Evolutionary conservation across 257 asterid species (phyloP).

Genomic region (Anisodus tanguticus): DNA sequence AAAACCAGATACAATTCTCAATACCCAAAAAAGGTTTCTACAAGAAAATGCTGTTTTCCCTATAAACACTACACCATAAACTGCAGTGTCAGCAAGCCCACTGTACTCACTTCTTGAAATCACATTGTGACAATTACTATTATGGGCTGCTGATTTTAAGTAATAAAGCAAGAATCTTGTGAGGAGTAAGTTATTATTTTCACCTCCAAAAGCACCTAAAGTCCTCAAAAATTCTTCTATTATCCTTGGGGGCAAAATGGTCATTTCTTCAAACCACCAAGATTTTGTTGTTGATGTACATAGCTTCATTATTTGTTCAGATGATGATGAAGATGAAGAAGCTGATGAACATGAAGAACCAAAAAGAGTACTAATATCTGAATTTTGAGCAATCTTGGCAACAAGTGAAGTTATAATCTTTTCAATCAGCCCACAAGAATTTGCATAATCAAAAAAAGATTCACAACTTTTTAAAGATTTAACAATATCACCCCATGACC

Average conservation of each 20-base stretch:
- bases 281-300: slow-evolving; percentile 32
- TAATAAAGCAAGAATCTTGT: slow-evolving; percentile 74
- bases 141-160: slow-evolving; percentile 52
- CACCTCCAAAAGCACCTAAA: slow-evolving; percentile 51
- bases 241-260: slow-evolving; percentile 50
- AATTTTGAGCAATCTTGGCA: slow-evolving; percentile 64
- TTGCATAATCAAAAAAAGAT: slow-evolving; percentile 55
- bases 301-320: slow-evolving; percentile 35
- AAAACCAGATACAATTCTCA: slow-evolving; percentile 55
- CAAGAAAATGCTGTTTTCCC: slow-evolving; percentile 66
- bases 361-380: slow-evolving; percentile 48
- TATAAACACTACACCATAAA: slow-evolving; percentile 57
- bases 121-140: neutral
- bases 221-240: slow-evolving; percentile 52
- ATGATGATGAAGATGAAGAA: slow-evolving; percentile 63
- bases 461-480: slow-evolving; percentile 61
- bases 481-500: slow-evolving; percentile 71
- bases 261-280: slow-evolving; percentile 86
- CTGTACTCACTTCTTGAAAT: slow-evolving; percentile 41
- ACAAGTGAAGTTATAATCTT: slow-evolving; percentile 53
- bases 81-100: slow-evolving; percentile 61
- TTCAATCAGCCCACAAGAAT: slow-evolving; percentile 54
- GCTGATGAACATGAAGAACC: slow-evolving; percentile 45
- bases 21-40: slow-evolving; percentile 66
- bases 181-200: slow-evolving; percentile 57